Conservation (phyloP, 164 flowering plant genomes). For the Sedum album region DNA sequence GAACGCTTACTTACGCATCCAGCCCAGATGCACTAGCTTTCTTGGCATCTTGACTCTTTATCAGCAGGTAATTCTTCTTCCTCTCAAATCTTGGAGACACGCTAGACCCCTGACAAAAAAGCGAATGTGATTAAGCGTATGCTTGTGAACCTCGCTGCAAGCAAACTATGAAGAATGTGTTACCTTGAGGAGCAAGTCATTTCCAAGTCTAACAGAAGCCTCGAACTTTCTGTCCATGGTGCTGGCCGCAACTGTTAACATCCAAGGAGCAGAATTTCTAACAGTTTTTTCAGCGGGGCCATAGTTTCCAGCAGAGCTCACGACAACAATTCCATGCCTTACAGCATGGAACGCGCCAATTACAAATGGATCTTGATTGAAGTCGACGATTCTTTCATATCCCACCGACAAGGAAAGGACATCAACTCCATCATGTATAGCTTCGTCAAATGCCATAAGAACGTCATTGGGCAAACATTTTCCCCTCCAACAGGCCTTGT, state of each 20-base stretch:
- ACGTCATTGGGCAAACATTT: conserved; percentile 54
- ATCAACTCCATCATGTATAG: conserved; percentile 60
- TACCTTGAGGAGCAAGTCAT: conserved; percentile 28
- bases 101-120: conserved; percentile 40
- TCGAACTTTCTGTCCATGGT: conserved; percentile 45
- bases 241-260: conserved; percentile 56
- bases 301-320: conserved; percentile 50
- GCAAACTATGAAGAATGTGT: not conserved
- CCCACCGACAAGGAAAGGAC: conserved; percentile 53
- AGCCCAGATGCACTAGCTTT: conserved; percentile 20
- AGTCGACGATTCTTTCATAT: conserved; percentile 19
- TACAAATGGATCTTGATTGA: conserved; percentile 32
- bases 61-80: conserved; percentile 27
- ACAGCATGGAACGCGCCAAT: conserved; percentile 59
- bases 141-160: not conserved
- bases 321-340: conserved; percentile 35
- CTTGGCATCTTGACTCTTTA: conserved; percentile 24
- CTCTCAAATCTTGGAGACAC: conserved; percentile 21
- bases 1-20: conserved; percentile 27
- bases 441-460: conserved; percentile 45
- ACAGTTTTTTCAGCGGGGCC: conserved; percentile 39
- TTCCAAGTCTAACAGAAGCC: conserved; percentile 24
- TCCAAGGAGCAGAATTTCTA: conserved; percentile 48
- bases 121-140: not conserved
- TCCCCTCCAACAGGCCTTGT: not conserved